A percentile compares a stretch with the other conserved stretches of the same genome.
Evolutionary conservation across 306 rosid species (phyloP).

Genomic region (Begonia loranthoides): DNA sequence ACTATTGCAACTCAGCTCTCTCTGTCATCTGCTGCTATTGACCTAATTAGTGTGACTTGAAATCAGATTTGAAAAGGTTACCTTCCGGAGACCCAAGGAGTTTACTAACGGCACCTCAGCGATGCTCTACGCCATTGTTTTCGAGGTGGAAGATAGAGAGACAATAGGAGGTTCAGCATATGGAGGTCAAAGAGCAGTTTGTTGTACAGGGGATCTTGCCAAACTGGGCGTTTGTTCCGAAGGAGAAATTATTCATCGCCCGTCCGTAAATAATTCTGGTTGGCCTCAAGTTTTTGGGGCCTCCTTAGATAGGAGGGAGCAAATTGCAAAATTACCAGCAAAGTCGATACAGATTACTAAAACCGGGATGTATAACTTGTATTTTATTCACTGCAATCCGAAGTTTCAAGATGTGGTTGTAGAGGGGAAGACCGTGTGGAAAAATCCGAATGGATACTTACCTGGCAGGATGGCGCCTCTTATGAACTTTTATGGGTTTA

Average conservation of each 20-base stretch:
- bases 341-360: conserved; percentile 40
- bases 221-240: conserved; percentile 60
- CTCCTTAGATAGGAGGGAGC: conserved; percentile 33
- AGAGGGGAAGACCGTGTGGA: conserved; percentile 83
- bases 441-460: conserved; percentile 65
- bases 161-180: conserved; percentile 81
- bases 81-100: conserved; percentile 44
- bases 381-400: conserved; percentile 71
- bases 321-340: conserved; percentile 30
- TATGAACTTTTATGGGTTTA: conserved; percentile 60
- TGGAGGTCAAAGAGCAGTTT: conserved; percentile 86
- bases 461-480: conserved; percentile 97
- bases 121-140: conserved; percentile 55
- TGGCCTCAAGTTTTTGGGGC: conserved; percentile 66
- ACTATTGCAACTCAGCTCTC: background rate
- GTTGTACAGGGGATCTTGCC: conserved; percentile 80
- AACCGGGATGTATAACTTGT: conserved; percentile 88
- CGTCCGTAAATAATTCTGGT: conserved; percentile 30
- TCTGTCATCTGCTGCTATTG: background rate
- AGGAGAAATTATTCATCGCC: conserved; percentile 70
- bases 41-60: conserved; percentile 1
- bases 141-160: conserved; percentile 89
- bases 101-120: conserved; percentile 49
- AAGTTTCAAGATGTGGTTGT: conserved; percentile 50
- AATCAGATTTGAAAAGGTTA: conserved; percentile 65